Evolutionary conservation across 495 filamentous ascomycete species (phyloP).

Genomic region (Penicillium cataractarum): DNA sequence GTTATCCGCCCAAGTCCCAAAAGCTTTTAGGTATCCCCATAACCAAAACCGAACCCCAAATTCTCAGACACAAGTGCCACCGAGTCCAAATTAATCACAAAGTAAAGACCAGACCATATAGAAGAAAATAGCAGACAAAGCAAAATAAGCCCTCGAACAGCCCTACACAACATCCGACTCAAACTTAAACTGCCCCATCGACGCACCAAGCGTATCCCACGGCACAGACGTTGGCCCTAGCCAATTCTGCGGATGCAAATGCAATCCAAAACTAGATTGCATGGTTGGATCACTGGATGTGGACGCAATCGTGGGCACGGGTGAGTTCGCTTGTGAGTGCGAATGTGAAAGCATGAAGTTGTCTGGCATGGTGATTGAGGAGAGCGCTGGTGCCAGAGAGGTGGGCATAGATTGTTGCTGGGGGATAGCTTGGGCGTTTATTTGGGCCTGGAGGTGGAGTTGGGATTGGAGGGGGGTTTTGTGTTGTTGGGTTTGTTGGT

Average conservation of each 20-base stretch:
- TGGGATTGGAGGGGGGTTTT: constrained; percentile 11
- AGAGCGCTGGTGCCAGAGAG: constrained; percentile 12
- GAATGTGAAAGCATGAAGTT: constrained; percentile 22
- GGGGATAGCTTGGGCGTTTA: constrained; percentile 14
- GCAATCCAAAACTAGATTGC: constrained; percentile 29
- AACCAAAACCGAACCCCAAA: background rate
- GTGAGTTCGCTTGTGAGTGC: constrained; percentile 25
- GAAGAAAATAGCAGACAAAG: background rate
- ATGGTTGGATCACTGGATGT: constrained; percentile 28
- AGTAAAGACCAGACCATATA: background rate
- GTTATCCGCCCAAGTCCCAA: background rate
- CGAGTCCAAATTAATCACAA: background rate
- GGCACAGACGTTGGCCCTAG: constrained; percentile 37
- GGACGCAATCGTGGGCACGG: constrained; percentile 31
- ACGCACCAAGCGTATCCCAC: constrained; percentile 34
- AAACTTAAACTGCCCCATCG: constrained; percentile 23
- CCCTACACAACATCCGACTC: constrained; percentile 11
- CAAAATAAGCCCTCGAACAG: background rate
- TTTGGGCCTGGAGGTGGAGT: constrained; percentile 16
- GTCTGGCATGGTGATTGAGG: constrained; percentile 22
- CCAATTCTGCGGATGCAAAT: constrained; percentile 45
- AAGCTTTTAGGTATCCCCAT: background rate
- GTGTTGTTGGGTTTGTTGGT: constrained; percentile 23
- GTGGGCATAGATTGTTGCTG: constrained; percentile 17
- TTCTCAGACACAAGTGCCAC: background rate